Conservation (phyloP, 768 basidiomycete genomes). For the Podaxis mareebaensis region DNA sequence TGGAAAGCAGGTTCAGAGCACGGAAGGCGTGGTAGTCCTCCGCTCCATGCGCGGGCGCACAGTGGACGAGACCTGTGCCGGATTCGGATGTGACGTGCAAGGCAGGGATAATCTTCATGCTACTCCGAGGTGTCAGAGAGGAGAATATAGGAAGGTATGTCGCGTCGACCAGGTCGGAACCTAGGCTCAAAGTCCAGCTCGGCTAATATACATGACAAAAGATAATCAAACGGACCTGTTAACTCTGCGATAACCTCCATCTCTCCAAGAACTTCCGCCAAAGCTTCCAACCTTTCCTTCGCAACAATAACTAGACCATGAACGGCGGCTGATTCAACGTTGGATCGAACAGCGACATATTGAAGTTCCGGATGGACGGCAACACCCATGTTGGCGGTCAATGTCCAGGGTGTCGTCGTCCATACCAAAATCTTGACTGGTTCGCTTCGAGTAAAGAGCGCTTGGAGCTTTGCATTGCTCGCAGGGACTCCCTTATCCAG, state of each 20-base stretch:
- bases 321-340: constrained; percentile 14
- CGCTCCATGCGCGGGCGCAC: constrained; percentile 90
- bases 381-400: constrained; percentile 96
- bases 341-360: constrained; percentile 54
- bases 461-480: constrained; percentile 27
- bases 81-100: constrained; percentile 80
- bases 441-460: constrained; percentile 29
- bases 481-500: constrained; percentile 38
- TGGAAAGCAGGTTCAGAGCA: constrained; percentile 49
- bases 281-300: constrained; percentile 46
- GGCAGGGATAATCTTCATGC: constrained; percentile 59
- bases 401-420: constrained; percentile 98
- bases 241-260: constrained; percentile 37
- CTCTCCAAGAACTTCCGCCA: constrained; percentile 36
- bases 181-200: constrained; percentile 21
- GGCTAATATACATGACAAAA: not conserved
- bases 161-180: constrained; percentile 58
- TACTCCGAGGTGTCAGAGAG: constrained; percentile 22
- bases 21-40: constrained; percentile 88
- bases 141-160: constrained; percentile 66
- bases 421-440: constrained; percentile 73
- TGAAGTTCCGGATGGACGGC: constrained; percentile 75
- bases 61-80: constrained; percentile 96
- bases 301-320: constrained; percentile 45
- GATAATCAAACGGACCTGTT: constrained; percentile 31